These are phyloP conservation scores for Salix arbutifolia DNA, from an alignment of 345 rosid species.

Conservation along the genomic window DNA sequence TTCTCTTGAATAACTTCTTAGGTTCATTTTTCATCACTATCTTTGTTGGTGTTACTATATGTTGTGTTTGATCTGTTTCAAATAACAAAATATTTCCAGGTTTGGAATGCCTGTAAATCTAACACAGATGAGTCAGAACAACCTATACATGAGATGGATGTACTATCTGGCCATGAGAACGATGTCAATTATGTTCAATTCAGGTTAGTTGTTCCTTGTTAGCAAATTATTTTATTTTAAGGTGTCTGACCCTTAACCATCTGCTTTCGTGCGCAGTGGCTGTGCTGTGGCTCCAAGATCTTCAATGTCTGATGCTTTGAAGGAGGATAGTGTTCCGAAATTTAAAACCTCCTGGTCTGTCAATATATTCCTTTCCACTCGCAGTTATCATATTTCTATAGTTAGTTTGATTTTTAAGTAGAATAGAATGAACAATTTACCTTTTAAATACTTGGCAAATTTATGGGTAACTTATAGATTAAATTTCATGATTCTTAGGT, in stretches of 20 bases:
- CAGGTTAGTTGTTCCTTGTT: conserved; percentile 48
- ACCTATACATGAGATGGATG: conserved; percentile 85
- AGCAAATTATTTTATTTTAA: neutral
- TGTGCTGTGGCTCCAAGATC: conserved; percentile 87
- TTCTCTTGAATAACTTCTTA: conserved; percentile 11
- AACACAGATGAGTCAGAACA: conserved; percentile 60
- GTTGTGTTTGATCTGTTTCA: conserved; percentile 21
- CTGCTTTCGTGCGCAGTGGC: conserved; percentile 59
- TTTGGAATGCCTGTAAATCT: conserved; percentile 80
- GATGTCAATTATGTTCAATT: conserved; percentile 99
- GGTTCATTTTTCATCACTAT: conserved; percentile 11
- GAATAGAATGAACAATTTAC: neutral
- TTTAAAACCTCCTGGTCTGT: conserved; percentile 84
- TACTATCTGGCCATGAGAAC: conserved; percentile 91
- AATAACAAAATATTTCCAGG: conserved; percentile 46
- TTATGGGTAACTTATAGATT: neutral
- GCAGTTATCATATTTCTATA: neutral
- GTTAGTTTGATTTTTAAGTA: neutral
- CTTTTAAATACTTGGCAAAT: neutral
- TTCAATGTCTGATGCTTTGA: conserved; percentile 54
- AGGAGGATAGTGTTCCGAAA: conserved; percentile 73
- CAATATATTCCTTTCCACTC: neutral
- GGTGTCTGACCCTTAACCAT: neutral
- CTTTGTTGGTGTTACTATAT: conserved; percentile 13
- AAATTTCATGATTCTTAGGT: conserved; percentile 44